Evolutionary conservation across 805 yeast species (phyloP).

Genomic region (Cyberlindnera veronae): DNA sequence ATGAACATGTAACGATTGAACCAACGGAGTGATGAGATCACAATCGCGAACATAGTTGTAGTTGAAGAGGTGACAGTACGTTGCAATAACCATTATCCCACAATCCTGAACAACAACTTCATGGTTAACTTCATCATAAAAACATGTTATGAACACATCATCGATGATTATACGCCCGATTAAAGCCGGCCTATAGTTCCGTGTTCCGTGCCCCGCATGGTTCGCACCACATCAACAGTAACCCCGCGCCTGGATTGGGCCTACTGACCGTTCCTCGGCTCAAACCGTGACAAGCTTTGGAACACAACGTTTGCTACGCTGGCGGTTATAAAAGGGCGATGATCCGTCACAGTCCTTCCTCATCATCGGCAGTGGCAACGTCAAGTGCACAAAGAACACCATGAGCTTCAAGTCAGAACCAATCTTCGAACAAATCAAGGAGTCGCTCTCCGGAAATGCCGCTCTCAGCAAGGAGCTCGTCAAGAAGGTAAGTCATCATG

Average conservation of each 20-base stretch:
- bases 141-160: too few species aligned
- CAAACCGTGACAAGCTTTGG: neutral
- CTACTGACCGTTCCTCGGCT: neutral
- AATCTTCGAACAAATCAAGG: constrained; percentile 20
- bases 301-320: neutral
- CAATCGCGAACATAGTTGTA: neutral
- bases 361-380: neutral
- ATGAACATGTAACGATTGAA: too few species aligned
- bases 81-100: too few species aligned
- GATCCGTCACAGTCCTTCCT: neutral
- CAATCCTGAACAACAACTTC: too few species aligned
- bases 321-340: neutral
- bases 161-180: too few species aligned
- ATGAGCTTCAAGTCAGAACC: constrained; percentile 28
- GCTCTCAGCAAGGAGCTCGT: constrained; percentile 20
- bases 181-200: too few species aligned
- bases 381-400: neutral
- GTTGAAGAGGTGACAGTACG: neutral
- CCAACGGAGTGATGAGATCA: neutral
- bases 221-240: neutral
- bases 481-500: too few species aligned
- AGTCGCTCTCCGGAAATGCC: constrained; percentile 17
- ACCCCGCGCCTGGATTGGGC: neutral
- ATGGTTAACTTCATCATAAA: too few species aligned
- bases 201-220: constrained; percentile 1